Base-by-base conservation (phyloP, 176 grass and related monocot genomes). In the Elaeis guineensis region DNA sequence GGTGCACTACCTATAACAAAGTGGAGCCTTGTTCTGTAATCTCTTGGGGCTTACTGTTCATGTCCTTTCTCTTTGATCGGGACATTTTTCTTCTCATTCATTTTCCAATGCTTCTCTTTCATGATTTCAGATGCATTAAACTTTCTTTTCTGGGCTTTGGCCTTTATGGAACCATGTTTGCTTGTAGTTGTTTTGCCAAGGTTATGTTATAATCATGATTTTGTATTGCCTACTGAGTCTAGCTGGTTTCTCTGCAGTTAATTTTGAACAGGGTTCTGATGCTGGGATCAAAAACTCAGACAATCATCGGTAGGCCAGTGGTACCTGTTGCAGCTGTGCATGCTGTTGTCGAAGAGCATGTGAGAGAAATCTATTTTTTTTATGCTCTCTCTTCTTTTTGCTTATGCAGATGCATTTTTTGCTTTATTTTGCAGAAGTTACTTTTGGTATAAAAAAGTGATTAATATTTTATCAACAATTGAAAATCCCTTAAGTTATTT, bases 281-380 rank as follows among this genome's bases (percentile, higher is more conserved):
- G 87, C 73, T 97, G 75, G 87, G 93, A 6, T 86, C 93, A 51
- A 78, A 82, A 92, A 67, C 58, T 53, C 69, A 92, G 77, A 98
- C 93, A 62, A 69, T 92, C 39, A 89, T 98, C 68, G 93, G 93
- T 19, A 89, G 93, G 62, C 93, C 93, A 76, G 66, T 54, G 63
- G 57, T 98, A 77, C 50, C 72, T 67, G 84, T 86, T 70, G 81
- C 87, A n/a, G 6, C 61, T 69, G 84, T 98, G 54, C 93, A 98
- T 73, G 93, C 93, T 67, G 73, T 92, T 21, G 84, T 98, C 49
- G 93, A 98, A 82, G 93, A 92, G 55, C 93, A 98, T 85, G 93
- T 98, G 80, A 92, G 91, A 52, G 76, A 21, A 18, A 15, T n/a
- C 32, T 62, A 50, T 44, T 54, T 14, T 50, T 66, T 75, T 78